Percentiles rank a stretch among this genome's conserved stretches.
phyloP scores from a whole-genome alignment of 495 filamentous ascomycete genomes.

The Niebla homalea region DNA sequence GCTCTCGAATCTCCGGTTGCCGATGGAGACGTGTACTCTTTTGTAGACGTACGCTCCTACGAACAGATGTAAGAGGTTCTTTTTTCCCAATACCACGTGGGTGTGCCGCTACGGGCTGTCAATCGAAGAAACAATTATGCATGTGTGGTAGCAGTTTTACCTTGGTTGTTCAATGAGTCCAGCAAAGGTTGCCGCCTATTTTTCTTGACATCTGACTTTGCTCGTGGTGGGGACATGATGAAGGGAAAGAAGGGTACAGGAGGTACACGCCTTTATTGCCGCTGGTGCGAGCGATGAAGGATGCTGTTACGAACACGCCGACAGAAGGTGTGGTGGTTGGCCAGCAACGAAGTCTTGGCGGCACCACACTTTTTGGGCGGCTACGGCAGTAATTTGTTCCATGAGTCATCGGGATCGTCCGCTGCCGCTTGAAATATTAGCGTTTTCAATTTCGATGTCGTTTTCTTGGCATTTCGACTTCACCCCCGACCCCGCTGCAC shows the following conservation, averaged over 20 bases:
- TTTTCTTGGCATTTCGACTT: too few species aligned
- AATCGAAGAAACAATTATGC: neutral
- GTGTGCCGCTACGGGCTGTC: slow-evolving; percentile 4
- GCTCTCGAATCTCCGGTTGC: slow-evolving; percentile 7
- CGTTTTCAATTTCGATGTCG: neutral
- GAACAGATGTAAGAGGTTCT: slow-evolving; percentile 2
- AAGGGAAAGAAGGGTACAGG: neutral
- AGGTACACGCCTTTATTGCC: slow-evolving; percentile 6
- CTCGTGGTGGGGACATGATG: slow-evolving; percentile 1
- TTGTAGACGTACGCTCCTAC: slow-evolving; percentile 9
- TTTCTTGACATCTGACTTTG: slow-evolving; percentile 4
- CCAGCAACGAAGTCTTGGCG: slow-evolving; percentile 1
- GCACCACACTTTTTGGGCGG: neutral
- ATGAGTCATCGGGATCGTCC: slow-evolving; percentile 1
- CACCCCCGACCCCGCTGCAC: too few species aligned
- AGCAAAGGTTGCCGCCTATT: neutral
- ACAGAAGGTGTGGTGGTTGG: slow-evolving; percentile 2
- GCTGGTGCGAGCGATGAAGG: neutral
- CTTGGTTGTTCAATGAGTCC: neutral
- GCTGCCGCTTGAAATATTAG: neutral
- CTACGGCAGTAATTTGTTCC: neutral
- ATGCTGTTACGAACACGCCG: neutral
- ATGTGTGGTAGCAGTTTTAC: neutral
- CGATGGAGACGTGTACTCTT: neutral
- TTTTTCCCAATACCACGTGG: slow-evolving; percentile 2